Evolutionary conservation across 1,139 yeast species (phyloP).

Genomic region (Hyphopichia khmerensis): DNA sequence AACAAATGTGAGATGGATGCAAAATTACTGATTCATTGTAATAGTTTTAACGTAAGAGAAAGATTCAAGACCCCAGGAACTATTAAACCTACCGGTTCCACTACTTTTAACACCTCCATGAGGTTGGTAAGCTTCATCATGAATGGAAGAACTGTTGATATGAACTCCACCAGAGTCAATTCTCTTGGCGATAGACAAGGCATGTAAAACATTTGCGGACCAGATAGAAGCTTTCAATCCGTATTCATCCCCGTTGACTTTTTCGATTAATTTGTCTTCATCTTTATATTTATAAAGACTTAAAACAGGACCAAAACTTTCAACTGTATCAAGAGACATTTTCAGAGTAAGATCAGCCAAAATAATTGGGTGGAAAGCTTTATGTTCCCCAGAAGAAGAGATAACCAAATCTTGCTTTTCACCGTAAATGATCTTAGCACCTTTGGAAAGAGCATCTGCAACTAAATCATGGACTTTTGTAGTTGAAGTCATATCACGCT

Average conservation of each 20-base stretch:
- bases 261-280: slow-evolving; percentile 25
- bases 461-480: slow-evolving; percentile 25
- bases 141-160: slow-evolving; percentile 47
- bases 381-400: slow-evolving; percentile 7
- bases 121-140: slow-evolving; percentile 51
- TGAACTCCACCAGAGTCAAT: slow-evolving; percentile 52
- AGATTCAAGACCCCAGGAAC: slow-evolving; percentile 50
- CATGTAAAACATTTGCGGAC: slow-evolving; percentile 44
- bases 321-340: slow-evolving; percentile 33
- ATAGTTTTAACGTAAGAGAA: slow-evolving; percentile 39
- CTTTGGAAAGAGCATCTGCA: slow-evolving; percentile 40
- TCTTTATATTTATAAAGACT: slow-evolving; percentile 32
- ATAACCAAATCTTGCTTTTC: slow-evolving; percentile 7
- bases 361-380: slow-evolving; percentile 27
- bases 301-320: slow-evolving; percentile 52
- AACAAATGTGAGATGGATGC: neutral
- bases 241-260: slow-evolving; percentile 29
- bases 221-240: slow-evolving; percentile 60
- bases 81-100: slow-evolving; percentile 53
- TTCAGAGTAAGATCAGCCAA: slow-evolving; percentile 32
- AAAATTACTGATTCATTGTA: slow-evolving; percentile 19
- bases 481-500: slow-evolving; percentile 28
- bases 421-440: slow-evolving; percentile 37
- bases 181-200: slow-evolving; percentile 32
- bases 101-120: slow-evolving; percentile 57